Percentiles rank a stretch among this genome's conserved stretches.
Evolutionary conservation across 768 basidiomycete species (phyloP).

Genomic region (Mycena capillaripes): DNA sequence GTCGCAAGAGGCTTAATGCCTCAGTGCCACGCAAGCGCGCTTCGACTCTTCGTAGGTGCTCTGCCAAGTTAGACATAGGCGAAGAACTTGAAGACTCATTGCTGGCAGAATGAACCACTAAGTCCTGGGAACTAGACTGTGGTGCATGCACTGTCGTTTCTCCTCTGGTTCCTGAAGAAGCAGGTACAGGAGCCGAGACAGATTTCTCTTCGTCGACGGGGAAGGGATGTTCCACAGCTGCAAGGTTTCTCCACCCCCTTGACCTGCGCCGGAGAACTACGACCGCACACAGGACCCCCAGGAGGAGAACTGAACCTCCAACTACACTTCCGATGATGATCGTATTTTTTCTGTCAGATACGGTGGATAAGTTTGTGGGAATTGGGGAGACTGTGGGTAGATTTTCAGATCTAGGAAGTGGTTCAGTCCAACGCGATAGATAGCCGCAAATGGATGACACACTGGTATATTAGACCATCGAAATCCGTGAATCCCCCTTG

Average conservation of each 20-base stretch:
- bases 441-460: neutral
- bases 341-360: too few species aligned
- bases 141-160: too few species aligned
- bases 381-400: too few species aligned
- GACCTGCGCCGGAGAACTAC: neutral
- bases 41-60: neutral
- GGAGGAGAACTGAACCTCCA: neutral
- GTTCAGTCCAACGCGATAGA: neutral
- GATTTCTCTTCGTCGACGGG: neutral
- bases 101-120: too few species aligned
- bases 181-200: too few species aligned
- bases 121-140: too few species aligned
- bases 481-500: neutral
- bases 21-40: neutral
- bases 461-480: neutral
- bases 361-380: too few species aligned
- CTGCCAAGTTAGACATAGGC: neutral
- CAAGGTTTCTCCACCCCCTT: neutral
- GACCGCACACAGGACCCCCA: too few species aligned
- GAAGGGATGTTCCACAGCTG: neutral
- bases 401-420: too few species aligned
- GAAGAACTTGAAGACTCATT: too few species aligned
- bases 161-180: too few species aligned
- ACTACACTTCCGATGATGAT: neutral
- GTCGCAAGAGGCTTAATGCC: too few species aligned